Percentiles rank a stretch among this genome's conserved stretches.
These are phyloP conservation scores for Rhodofomes roseus DNA, from an alignment of 1,284 basidiomycete species.

Conservation along the genomic window DNA sequence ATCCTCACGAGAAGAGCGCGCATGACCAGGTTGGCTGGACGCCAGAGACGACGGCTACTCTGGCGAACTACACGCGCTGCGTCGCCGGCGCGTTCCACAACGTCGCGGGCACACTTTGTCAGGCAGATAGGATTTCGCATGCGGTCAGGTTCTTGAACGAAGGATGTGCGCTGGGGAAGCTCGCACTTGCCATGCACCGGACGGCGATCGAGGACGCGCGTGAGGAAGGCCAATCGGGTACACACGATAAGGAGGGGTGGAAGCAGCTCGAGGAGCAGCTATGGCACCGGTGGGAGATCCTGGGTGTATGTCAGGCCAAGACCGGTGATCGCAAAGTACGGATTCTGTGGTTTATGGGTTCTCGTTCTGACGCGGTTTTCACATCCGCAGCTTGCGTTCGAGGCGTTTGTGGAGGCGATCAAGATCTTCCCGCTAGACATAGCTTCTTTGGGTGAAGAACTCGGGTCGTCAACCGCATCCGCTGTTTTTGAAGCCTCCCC, in stretches of 20 bases:
- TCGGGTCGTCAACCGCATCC: slow-evolving; percentile 25
- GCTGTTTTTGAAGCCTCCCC: slow-evolving; percentile 37
- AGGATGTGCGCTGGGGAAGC: slow-evolving; percentile 50
- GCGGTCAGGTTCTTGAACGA: slow-evolving; percentile 64
- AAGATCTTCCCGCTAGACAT: slow-evolving; percentile 47
- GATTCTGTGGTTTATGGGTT: not conserved
- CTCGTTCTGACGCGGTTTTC: slow-evolving; percentile 1
- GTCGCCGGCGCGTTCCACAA: slow-evolving; percentile 67
- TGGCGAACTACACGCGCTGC: slow-evolving; percentile 58
- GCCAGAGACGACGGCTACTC: not conserved
- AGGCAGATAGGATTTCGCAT: slow-evolving; percentile 51
- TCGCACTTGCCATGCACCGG: slow-evolving; percentile 33
- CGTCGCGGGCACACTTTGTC: slow-evolving; percentile 60
- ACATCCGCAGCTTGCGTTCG: slow-evolving; percentile 49
- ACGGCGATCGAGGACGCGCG: not conserved
- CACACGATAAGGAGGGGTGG: slow-evolving; percentile 43
- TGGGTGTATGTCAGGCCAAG: slow-evolving; percentile 72
- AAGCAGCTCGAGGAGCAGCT: slow-evolving; percentile 57
- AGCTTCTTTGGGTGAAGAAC: slow-evolving; percentile 32
- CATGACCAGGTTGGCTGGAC: not conserved
- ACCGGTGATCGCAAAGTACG: slow-evolving; percentile 66
- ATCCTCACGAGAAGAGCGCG: slow-evolving; percentile 1
- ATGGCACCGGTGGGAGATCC: slow-evolving; percentile 72
- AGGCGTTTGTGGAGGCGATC: slow-evolving; percentile 53
- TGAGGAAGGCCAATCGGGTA: slow-evolving; percentile 11